Percentiles rank a stretch among this genome's conserved stretches.
These are phyloP conservation scores for Saprolegnia parasitica DNA, from an alignment of 352 stramenopile species.

Conservation along the genomic window DNA sequence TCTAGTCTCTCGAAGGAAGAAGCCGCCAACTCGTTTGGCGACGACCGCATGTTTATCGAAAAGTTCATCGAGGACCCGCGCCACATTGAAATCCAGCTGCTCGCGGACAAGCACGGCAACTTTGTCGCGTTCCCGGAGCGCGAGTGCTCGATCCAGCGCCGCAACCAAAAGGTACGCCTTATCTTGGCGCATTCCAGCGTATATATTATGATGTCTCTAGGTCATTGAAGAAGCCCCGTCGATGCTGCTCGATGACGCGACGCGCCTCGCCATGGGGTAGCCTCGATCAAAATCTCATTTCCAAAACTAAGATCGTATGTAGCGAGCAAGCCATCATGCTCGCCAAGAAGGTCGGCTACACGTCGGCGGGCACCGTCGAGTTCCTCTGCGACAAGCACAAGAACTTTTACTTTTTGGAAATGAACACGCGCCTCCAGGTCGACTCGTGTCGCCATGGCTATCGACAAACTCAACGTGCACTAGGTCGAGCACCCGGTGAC, in stretches of 20 bases:
- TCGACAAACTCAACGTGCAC: conserved; percentile 29
- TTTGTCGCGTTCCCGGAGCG: conserved; percentile 90
- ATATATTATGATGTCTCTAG: not conserved
- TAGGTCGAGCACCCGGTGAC: conserved; percentile 96
- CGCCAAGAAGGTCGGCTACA: conserved; percentile 90
- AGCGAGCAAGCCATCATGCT: conserved; percentile 87
- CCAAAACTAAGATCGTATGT: conserved; percentile 65
- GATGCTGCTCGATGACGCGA: conserved; percentile 88
- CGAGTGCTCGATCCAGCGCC: conserved; percentile 95
- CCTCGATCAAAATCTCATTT: not conserved
- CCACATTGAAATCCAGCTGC: conserved; percentile 98
- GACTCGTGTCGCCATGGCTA: conserved; percentile 29
- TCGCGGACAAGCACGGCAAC: conserved; percentile 90
- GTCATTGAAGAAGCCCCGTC: conserved; percentile 30
- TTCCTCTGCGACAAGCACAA: conserved; percentile 95
- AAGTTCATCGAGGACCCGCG: conserved; percentile 96
- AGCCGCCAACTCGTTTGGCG: conserved; percentile 88
- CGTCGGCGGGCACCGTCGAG: conserved; percentile 94
- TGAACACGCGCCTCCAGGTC: conserved; percentile 95
- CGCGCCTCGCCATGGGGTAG: conserved; percentile 33
- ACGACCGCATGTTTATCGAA: conserved; percentile 95
- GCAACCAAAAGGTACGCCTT: conserved; percentile 94
- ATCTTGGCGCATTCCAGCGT: not conserved
- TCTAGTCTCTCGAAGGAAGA: conserved; percentile 73
- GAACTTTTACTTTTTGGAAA: conserved; percentile 99